Evolutionary conservation across 2,329 filamentous ascomycete species (phyloP), one percentile per base, ranked within the genome.

Genomic region (Claviceps purpurea): DNA sequence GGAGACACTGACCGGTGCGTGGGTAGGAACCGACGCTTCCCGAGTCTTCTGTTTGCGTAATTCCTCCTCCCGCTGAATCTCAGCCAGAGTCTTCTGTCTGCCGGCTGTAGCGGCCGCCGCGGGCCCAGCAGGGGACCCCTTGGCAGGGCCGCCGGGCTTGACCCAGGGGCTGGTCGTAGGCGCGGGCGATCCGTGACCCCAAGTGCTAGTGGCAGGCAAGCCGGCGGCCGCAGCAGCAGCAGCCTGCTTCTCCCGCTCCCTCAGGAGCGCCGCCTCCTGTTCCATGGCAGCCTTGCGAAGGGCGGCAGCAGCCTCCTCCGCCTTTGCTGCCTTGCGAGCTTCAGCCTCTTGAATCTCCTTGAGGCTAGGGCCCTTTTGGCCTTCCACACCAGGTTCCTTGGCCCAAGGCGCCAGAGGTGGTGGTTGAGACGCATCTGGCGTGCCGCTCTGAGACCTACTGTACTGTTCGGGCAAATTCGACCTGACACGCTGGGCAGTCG

Each of bases 341-440:
- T 98, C 93, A 4, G 88, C 85, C 67, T 95, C 91, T 66, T 98
- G 93, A 24, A 98, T 98, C 64, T 98, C 90, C 70, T 89, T 95
- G 56, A 98, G 73, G 55, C 90, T 96, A 2, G 91, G 93, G 0
- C 89, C 90, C 67, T 87, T 94, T 42, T 87, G 81, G 24, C 77
- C 71, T 55, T 81, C 76, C 5, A 75, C 70, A 48, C 86, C 84
- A 2, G 79, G 78, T 57, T 97, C 89, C 66, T 93, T 93, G 5
- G 93, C 93, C 93, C 93, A 98, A 0, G 93, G 93, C 0, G 93
- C 93, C 58, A 96, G 72, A 0, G 91, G 88, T 4, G 89, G 80
- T 2, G 78, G 75, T 56, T 76, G 73, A 10, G 69, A 63, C 1
- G 68, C 64, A 44, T 83, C 80, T 2, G 87, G 90, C 0, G 89